A percentile compares a stretch with the other conserved stretches of the same genome.
Conservation (phyloP, 768 basidiomycete species). For the Psilocybe cyanescens region DNA sequence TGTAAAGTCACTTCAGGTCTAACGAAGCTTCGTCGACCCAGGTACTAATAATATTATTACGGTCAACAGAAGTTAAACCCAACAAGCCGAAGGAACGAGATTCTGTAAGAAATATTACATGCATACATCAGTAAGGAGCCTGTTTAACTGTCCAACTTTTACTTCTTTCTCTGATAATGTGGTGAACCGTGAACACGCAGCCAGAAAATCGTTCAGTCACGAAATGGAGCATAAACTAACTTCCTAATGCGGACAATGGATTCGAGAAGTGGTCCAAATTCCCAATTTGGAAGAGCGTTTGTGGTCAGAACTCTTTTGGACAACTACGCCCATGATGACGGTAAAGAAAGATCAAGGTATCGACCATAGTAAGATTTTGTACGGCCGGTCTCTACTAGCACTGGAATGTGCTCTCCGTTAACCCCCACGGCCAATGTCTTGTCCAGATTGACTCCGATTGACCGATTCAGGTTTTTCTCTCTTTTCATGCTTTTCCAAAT, state of each 20-base stretch:
- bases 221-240: conserved; percentile 11
- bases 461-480: background rate
- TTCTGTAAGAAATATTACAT: background rate
- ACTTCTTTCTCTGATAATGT: background rate
- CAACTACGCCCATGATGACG: background rate
- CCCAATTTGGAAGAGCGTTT: conserved; percentile 23
- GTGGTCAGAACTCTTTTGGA: conserved; percentile 2
- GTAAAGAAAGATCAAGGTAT: background rate
- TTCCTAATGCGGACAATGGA: conserved; percentile 16
- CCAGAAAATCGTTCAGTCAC: background rate
- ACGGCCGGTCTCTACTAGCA: background rate
- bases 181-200: background rate
- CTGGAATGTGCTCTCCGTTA: background rate
- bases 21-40: too few species aligned
- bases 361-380: background rate
- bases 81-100: background rate
- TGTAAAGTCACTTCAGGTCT: too few species aligned
- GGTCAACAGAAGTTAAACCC: background rate
- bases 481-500: background rate
- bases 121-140: background rate
- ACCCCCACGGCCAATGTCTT: background rate
- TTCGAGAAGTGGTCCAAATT: conserved; percentile 12
- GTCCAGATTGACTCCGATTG: background rate
- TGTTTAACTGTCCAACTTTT: background rate
- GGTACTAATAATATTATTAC: too few species aligned